Evolutionary conservation across 2,329 filamentous ascomycete species (phyloP), one percentile per base, ranked within the genome.

Genomic region (Fusarium xylarioides): DNA sequence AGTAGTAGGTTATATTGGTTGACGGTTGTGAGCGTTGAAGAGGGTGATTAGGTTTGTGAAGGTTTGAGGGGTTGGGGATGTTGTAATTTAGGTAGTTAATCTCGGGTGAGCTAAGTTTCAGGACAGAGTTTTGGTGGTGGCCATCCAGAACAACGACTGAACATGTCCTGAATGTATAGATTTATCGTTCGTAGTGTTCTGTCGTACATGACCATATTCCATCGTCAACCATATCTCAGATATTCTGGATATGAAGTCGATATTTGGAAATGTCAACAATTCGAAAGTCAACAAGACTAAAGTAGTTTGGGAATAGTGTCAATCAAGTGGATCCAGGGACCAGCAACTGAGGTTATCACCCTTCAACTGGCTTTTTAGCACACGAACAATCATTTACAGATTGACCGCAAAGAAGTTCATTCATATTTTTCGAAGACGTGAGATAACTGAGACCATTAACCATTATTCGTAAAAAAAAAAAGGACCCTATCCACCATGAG

Each of bases 171-270:
- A 1, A n/a, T 11, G 2, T 18, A 38, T 9, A 16, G 5, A n/a
- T 9, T 38, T 8, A 3, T n/a, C 5, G 2, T 18, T n/a, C 1
- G 35, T 1, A 4, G 3, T 26, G 12, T 4, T 38, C 14, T 53
- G 5, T 28, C 5, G 14, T 5, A 7, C 19, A 38, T 10, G 8
- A 1, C 4, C 21, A 16, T 37, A 26, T 8, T 15, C 10, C 4
- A 7, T 9, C 7, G 21, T 16, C 2, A 1, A 38, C 4, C 11
- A 7, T 18, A 16, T n/a, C 2, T 8, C 12, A 14, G 1, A n/a
- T 2, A 4, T 18, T 5, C 19, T 11, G 0, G 10, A 12, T 28
- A 2, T 21, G 5, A 37, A 28, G 7, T 21, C 7, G 14, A 16
- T 6, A 5, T 28, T n/a, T 1, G 10, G 18, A 21, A 37, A 9